A percentile compares a stretch with the other conserved stretches of the same genome.
Conservation (phyloP, 148 eudicot genomes). For the Mesembryanthemum crystallinum region DNA sequence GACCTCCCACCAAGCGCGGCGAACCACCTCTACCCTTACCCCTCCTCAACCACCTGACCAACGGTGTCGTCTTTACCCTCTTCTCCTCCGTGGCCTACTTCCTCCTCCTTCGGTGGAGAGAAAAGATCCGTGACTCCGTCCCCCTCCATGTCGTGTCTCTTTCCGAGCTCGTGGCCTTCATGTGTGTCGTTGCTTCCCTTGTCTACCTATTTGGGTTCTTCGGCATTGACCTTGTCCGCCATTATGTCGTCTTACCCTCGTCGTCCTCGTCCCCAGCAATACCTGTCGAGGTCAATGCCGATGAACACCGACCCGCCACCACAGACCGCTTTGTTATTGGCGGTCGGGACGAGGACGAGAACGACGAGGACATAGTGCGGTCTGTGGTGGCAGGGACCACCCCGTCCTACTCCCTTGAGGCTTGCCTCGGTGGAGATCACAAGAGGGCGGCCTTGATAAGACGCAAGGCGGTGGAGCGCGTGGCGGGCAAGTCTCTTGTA, state of each 20-base stretch:
- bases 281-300: conserved; percentile 11
- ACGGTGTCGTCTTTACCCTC: conserved; percentile 61
- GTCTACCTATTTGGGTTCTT: conserved; percentile 71
- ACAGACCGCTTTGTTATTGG: not conserved
- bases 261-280: not conserved
- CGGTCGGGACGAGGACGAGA: conserved; percentile 9
- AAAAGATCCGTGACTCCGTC: conserved; percentile 58
- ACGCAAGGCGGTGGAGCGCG: conserved; percentile 42
- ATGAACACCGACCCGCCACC: not conserved
- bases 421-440: conserved; percentile 47
- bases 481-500: conserved; percentile 39
- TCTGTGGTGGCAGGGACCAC: conserved; percentile 43
- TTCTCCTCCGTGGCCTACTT: conserved; percentile 69
- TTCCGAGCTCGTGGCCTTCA: conserved; percentile 61
- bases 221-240: conserved; percentile 61
- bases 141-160: conserved; percentile 59
- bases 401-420: conserved; percentile 54
- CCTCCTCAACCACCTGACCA: conserved; percentile 42
- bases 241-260: conserved; percentile 21
- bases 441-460: conserved; percentile 41
- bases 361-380: conserved; percentile 37
- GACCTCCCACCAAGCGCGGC: not conserved
- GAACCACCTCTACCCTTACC: conserved; percentile 44
- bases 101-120: conserved; percentile 70
- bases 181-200: conserved; percentile 57